phyloP scores from a whole-genome alignment of 169 alveolate species.

The Plasmodium vivax region DNA sequence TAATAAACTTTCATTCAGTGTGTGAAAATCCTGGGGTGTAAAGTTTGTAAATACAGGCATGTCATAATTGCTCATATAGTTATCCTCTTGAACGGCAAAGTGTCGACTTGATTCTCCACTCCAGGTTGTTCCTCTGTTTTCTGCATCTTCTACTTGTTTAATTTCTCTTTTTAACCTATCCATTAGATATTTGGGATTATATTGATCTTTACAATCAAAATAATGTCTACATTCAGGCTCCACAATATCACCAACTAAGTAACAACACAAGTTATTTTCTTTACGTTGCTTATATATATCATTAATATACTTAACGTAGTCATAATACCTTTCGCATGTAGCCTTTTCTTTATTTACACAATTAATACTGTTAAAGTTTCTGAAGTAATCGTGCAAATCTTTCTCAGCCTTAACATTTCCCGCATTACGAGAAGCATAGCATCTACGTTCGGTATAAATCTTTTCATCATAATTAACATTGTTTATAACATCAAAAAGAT shows the following conservation, averaged over 20 bases:
- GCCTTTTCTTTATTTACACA: not conserved
- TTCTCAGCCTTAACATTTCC: not conserved
- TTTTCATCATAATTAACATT: not conserved
- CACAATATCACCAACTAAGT: not conserved
- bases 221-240: not conserved
- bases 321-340: not conserved
- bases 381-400: not conserved
- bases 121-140: not conserved
- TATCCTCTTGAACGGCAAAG: too few relatives aligned
- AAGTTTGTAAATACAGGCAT: not conserved
- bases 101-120: too few relatives aligned
- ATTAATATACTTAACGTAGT: not conserved
- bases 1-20: not conserved
- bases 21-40: not conserved
- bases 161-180: not conserved
- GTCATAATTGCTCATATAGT: not conserved
- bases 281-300: not conserved
- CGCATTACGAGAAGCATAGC: not conserved
- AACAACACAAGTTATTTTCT: not conserved
- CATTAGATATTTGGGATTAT: not conserved
- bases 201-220: not conserved
- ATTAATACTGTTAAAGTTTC: not conserved
- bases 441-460: not conserved
- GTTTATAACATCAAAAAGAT: not conserved
- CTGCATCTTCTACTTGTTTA: not conserved